Percentiles rank a stretch among this genome's conserved stretches.
Evolutionary conservation across 345 rosid genomes (phyloP).

Genomic region (Rhodamnia rubescens): DNA sequence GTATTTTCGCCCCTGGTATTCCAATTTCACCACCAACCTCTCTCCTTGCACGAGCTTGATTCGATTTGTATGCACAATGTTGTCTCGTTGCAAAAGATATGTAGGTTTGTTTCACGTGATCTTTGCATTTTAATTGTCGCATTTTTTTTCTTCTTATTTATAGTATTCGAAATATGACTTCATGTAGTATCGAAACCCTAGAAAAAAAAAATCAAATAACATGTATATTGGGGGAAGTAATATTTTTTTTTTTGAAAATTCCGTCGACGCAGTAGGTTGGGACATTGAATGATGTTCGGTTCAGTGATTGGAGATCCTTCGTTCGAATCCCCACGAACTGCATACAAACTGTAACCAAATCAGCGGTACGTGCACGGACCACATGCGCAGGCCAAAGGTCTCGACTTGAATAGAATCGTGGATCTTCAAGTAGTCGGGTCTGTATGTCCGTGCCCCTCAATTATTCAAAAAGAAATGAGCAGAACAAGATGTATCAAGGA

Average conservation of each 20-base stretch:
- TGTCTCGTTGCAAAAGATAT: not conserved
- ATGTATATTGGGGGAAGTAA: not conserved
- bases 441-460: not conserved
- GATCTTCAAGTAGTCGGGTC: not conserved
- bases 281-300: not conserved
- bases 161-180: not conserved
- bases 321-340: not conserved
- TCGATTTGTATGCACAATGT: not conserved
- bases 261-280: not conserved
- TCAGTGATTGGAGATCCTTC: not conserved
- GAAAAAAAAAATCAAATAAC: not conserved
- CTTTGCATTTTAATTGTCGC: not conserved
- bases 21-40: not conserved
- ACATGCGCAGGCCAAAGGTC: accelerated
- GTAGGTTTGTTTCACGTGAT: not conserved
- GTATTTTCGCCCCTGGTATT: not conserved
- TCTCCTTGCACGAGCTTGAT: not conserved
- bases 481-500: not conserved
- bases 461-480: not conserved
- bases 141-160: not conserved
- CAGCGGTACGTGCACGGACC: no score
- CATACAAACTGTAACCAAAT: no score
- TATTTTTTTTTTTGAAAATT: not conserved
- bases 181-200: accelerated
- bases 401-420: not conserved